A percentile compares a stretch with the other conserved stretches of the same genome.
These are phyloP conservation scores for Wickerhamomyces tratensis DNA, from an alignment of 805 yeast species.

Conservation along the genomic window DNA sequence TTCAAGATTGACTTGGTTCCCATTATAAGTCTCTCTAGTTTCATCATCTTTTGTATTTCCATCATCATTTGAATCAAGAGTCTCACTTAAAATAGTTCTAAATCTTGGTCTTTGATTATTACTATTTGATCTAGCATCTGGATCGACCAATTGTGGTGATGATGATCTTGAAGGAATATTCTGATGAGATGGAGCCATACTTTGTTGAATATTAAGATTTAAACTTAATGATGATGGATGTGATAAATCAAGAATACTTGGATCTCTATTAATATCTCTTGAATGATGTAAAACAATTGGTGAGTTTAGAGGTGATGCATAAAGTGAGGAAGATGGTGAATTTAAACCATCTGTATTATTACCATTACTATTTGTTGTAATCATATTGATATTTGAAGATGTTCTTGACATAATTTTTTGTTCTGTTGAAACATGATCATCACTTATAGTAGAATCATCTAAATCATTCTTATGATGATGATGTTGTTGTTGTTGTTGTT, in stretches of 20 bases:
- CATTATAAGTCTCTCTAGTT: constrained; percentile 40
- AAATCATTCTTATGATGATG: too few species aligned
- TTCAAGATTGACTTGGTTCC: constrained; percentile 43
- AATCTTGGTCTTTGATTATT: constrained; percentile 10
- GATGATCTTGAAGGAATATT: constrained; percentile 4
- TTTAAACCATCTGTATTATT: constrained; percentile 1
- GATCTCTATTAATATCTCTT: not conserved
- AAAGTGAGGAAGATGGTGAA: constrained; percentile 15
- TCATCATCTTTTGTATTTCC: constrained; percentile 18
- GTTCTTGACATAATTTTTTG: not conserved
- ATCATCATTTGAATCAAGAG: constrained; percentile 2
- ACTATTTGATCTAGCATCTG: constrained; percentile 1
- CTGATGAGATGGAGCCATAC: not conserved
- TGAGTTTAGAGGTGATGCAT: constrained; percentile 18
- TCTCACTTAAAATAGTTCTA: constrained; percentile 20
- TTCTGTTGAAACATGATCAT: too few species aligned
- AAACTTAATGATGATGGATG: constrained; percentile 16
- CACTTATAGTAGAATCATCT: too few species aligned
- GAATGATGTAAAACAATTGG: constrained; percentile 5
- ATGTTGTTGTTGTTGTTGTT: too few species aligned
- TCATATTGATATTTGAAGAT: not conserved
- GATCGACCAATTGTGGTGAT: constrained; percentile 8
- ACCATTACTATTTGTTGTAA: constrained; percentile 6
- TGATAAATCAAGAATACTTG: constrained; percentile 3
- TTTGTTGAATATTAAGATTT: constrained; percentile 7